A percentile compares a stretch with the other conserved stretches of the same genome.
Evolutionary conservation across 129 eudicot species (phyloP).

Genomic region (Tanacetum coccineum): DNA sequence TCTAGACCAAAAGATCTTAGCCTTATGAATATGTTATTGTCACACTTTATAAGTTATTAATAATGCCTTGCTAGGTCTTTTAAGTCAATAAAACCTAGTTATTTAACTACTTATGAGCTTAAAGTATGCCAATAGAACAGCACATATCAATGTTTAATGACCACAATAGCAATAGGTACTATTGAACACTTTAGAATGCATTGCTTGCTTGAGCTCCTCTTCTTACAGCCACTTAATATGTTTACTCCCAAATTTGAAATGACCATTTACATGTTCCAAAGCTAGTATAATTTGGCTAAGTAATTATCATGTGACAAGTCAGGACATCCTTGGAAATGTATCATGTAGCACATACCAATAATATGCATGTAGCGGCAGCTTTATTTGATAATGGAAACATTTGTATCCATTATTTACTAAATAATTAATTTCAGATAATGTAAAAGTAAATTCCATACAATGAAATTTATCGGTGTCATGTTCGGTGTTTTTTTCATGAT

Average conservation of each 20-base stretch:
- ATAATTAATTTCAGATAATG: too few species aligned
- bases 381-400: too few species aligned
- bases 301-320: neutral
- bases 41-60: neutral
- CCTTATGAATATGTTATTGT: neutral
- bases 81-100: neutral
- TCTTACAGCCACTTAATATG: neutral
- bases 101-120: neutral
- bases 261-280: constrained; percentile 5
- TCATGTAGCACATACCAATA: neutral
- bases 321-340: neutral
- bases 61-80: neutral
- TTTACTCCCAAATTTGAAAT: neutral
- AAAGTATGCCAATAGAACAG: neutral
- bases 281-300: neutral
- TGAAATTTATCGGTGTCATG: neutral
- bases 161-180: constrained; percentile 1
- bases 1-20: too few species aligned
- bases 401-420: too few species aligned
- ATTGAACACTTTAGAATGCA: neutral
- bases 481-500: constrained; percentile 5
- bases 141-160: neutral
- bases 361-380: neutral
- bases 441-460: neutral
- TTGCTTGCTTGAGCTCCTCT: constrained; percentile 7